Base-by-base conservation (phyloP, 116 monocot genomes). In the Phalaenopsis hybrid region DNA sequence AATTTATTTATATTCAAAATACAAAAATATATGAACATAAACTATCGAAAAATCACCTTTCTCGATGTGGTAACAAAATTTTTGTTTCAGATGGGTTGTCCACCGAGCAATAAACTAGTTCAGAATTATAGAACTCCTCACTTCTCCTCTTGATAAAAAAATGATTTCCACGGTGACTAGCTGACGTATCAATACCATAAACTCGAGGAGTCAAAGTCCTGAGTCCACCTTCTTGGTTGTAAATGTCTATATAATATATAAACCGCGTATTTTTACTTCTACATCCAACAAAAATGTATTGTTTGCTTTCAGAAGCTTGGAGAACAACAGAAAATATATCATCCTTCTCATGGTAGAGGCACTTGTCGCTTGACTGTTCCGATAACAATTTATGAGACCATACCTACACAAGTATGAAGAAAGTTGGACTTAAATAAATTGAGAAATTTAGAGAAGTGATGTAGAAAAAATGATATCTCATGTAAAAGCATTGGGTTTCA, bases 341-440 rank as follows among this genome's bases (percentile, higher is more conserved):
- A 92, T 97, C 97, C 44, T 92, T 88, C 83, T 97, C 97, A 88
- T 97, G 88, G 80, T 94, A 98, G 52, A 94, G 92, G 72, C 92
- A 94, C 74, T 18, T 70, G 85, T 98, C 97, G 82, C 77, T 89
- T 79, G 97, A 93, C 82, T 97, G 97, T 67, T 94, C 94, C 68
- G 86, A 82, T 74, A 82, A 89, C 46, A 97, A 75, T 81, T 84
- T 90, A 87, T 97, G 97, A 28, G 83, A 78, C 97, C 97, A 97
- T 12, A 94, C 94, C 97, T 97, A 83, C 44, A 75, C 63, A 73
- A 83, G n/a, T 46, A 77, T 31, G 13, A 50, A 31, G 31, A 28
- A 77, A 5, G 21, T n/a, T n/a, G n/a, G 9, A 75, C 45, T 45
- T 75, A 6, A 72, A 48, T 37, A 48, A 48, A 9, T 48, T 48